These are phyloP conservation scores for Populus nigra DNA, from an alignment of 345 rosid species.

Conservation along the genomic window DNA sequence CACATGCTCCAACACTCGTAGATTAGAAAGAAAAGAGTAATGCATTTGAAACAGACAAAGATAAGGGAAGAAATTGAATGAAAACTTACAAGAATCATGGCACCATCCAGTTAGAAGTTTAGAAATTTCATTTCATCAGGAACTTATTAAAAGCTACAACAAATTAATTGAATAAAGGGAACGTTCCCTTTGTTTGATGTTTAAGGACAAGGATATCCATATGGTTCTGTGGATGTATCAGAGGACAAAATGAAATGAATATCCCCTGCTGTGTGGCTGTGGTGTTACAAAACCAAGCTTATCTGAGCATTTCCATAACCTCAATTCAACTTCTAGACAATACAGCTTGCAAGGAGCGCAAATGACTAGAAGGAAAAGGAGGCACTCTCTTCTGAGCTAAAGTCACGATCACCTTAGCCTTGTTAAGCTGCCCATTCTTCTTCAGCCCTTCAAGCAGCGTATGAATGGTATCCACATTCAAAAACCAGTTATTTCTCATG, in stretches of 20 bases:
- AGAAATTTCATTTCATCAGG: background rate
- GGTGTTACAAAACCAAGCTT: slow-evolving; percentile 7
- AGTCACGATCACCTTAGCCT: slow-evolving; percentile 48
- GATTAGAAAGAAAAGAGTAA: background rate
- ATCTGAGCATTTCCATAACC: background rate
- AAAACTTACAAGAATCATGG: slow-evolving; percentile 11
- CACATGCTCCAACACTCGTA: background rate
- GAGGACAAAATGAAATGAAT: slow-evolving; percentile 6
- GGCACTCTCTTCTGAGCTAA: slow-evolving; percentile 51
- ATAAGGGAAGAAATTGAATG: background rate
- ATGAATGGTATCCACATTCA: slow-evolving; percentile 55
- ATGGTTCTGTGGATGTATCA: slow-evolving; percentile 7
- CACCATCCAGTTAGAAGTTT: background rate
- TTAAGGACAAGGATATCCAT: background rate
- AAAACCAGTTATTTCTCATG: slow-evolving; percentile 62
- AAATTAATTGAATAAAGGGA: background rate
- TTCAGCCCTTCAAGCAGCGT: slow-evolving; percentile 54
- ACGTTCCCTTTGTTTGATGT: background rate
- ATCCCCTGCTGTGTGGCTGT: background rate
- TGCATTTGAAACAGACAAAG: background rate
- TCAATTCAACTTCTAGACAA: slow-evolving; percentile 28
- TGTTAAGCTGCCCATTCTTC: slow-evolving; percentile 41
- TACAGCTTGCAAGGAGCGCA: slow-evolving; percentile 41
- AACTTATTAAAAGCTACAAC: background rate
- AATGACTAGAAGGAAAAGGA: slow-evolving; percentile 52